A percentile compares a stretch with the other conserved stretches of the same genome.
phyloP scores from a whole-genome alignment of 2,329 filamentous ascomycete genomes.

The Akanthomyces uredinophilus region DNA sequence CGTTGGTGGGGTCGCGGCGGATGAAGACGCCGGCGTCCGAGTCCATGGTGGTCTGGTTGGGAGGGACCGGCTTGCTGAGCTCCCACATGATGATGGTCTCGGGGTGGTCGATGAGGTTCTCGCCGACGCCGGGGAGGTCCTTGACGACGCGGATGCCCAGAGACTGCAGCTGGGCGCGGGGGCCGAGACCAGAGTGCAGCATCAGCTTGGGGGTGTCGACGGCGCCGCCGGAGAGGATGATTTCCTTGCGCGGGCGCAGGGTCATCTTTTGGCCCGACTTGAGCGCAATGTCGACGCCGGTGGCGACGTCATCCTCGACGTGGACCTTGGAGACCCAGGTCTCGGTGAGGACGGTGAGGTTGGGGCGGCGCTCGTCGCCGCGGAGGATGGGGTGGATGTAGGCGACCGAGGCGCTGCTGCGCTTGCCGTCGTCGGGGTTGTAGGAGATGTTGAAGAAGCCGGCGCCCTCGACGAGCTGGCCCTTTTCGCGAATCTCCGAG shows the following conservation, averaged over 20 bases:
- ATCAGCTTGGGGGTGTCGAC: constrained; percentile 72
- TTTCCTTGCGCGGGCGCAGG: constrained; percentile 66
- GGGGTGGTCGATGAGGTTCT: constrained; percentile 57
- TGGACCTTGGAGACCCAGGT: constrained; percentile 83
- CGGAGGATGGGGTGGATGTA: constrained; percentile 90
- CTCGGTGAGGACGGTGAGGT: constrained; percentile 81
- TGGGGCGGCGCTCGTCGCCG: constrained; percentile 75
- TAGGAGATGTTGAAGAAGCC: constrained; percentile 91
- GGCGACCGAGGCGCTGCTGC: constrained; percentile 82
- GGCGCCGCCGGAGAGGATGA: constrained; percentile 73
- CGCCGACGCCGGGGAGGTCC: constrained; percentile 55
- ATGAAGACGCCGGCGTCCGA: constrained; percentile 87
- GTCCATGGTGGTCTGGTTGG: constrained; percentile 84
- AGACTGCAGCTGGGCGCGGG: constrained; percentile 46
- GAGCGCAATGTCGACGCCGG: constrained; percentile 64
- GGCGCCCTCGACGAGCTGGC: constrained; percentile 68
- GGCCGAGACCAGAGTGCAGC: constrained; percentile 53
- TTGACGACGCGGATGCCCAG: constrained; percentile 51
- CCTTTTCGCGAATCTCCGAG: constrained; percentile 68
- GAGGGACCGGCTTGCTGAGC: constrained; percentile 68
- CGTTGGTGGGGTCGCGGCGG: constrained; percentile 68
- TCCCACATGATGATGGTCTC: constrained; percentile 66
- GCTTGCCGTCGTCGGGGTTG: constrained; percentile 80
- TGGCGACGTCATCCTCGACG: constrained; percentile 62
- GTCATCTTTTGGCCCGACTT: constrained; percentile 48